Percentiles rank a stretch among this genome's conserved stretches.
These are phyloP conservation scores for Clonostachys rhizophaga DNA, from an alignment of 2,329 filamentous ascomycete species.

Conservation along the genomic window DNA sequence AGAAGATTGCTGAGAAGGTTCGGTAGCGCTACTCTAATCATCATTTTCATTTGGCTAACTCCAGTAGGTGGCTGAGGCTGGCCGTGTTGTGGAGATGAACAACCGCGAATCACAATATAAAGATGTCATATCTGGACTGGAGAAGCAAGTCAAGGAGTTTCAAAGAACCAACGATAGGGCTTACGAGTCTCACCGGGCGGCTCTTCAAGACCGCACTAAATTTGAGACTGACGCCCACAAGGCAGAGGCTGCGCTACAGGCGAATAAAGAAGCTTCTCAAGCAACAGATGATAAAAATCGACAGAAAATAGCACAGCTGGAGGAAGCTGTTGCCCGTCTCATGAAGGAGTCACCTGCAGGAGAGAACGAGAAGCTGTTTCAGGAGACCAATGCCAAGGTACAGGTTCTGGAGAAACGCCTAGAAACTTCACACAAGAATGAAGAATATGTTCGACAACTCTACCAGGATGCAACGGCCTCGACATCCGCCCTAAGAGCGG, in stretches of 20 bases:
- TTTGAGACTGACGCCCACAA: conserved; percentile 42
- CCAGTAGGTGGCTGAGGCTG: conserved; percentile 18
- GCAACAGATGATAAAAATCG: conserved; percentile 10
- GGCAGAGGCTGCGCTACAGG: conserved; percentile 20
- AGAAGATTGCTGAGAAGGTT: conserved; percentile 32
- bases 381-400: conserved; percentile 28
- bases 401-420: conserved; percentile 32
- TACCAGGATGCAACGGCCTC: conserved; percentile 55
- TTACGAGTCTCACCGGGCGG: conserved; percentile 40
- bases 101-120: conserved; percentile 28
- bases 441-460: conserved; percentile 50
- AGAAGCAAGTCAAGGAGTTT: conserved; percentile 39
- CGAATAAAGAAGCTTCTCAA: conserved; percentile 28
- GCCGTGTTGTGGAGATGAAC: conserved; percentile 15
- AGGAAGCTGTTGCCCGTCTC: conserved; percentile 19
- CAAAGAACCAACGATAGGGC: conserved; percentile 36
- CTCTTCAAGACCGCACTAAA: conserved; percentile 42
- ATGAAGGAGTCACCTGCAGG: conserved; percentile 14
- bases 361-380: conserved; percentile 22
- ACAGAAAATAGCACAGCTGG: conserved; percentile 26
- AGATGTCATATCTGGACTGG: conserved; percentile 34
- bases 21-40: conserved; percentile 1
- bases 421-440: conserved; percentile 37
- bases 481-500: conserved; percentile 34
- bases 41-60: conserved; percentile 7